Base-by-base conservation (phyloP, 371 early-diverging fungal species). In the Mucor plumbeus region DNA sequence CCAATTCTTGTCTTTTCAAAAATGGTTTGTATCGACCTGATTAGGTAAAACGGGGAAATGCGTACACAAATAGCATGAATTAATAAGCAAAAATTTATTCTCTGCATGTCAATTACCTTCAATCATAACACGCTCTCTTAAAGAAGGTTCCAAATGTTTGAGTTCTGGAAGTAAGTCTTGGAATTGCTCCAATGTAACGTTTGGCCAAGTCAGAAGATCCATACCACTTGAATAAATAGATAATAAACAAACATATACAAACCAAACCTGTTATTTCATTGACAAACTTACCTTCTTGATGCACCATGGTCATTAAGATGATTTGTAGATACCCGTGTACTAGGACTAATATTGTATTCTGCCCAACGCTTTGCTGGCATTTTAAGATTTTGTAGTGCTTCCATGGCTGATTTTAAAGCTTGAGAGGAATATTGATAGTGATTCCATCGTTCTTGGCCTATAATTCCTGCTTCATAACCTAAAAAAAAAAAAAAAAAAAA, bases 11-110 rank as follows among this genome's bases (percentile, higher is more conserved):
- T 43, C 85, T 83, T 56, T 85, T 85, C 59, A 93, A 73, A 59
- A 89, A 91, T n/a, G 87, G 88, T 39, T 87, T 84, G 65, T 93
- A 93, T 36, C 86, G 86, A 9, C 91, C 89, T 79, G 54, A 3
- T 26, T 1, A 26, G 26, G 3, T 26, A 26, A 38, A 38, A 38
- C 38, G 11, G 38, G 38, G 38, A 4, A 38, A 38, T 7, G 5
- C 11, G 38, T 4, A 11, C 38, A 11, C 38, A 26, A 2, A 15
- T 6, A 63, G 1, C 10, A 26, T 26, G 50, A 5, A 55, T 63
- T 19, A 41, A 14, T 39, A 26, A 34, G 43, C 19, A 17, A 4
- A 1, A 33, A 3, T 14, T 11, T 50, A 6, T 5, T 14, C 5
- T 5, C 43, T 14, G 0, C 13, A 50, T 50, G 21, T 5, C 1